A percentile compares a stretch with the other conserved stretches of the same genome.
phyloP scores from a whole-genome alignment of 192 early-diverging fungal species.

The Backusella australiensis region DNA sequence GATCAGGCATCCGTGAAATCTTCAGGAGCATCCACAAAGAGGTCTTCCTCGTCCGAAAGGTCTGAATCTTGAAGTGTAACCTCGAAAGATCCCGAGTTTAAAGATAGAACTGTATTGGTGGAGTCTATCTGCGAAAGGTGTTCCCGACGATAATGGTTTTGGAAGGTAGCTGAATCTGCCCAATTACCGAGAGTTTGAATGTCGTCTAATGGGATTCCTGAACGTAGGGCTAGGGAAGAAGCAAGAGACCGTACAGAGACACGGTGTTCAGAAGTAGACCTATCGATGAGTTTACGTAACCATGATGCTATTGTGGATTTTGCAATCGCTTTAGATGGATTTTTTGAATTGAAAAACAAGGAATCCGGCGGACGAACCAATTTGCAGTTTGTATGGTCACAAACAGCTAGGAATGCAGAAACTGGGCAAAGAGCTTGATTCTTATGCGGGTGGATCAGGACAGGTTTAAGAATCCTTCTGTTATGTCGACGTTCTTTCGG shows the following conservation, averaged over 20 bases:
- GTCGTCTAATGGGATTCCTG: not conserved
- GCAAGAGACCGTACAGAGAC: not conserved
- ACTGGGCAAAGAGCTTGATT: too few relatives aligned
- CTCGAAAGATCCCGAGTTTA: not conserved
- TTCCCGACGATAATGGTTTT: constrained; percentile 2
- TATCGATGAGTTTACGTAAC: too few relatives aligned
- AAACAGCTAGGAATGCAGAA: too few relatives aligned
- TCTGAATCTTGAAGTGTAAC: not conserved
- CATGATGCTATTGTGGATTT: too few relatives aligned
- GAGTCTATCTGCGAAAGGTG: not conserved
- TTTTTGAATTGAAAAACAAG: too few relatives aligned
- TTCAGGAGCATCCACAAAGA: not conserved
- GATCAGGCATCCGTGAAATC: not conserved
- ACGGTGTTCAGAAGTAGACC: not conserved
- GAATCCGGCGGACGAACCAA: too few relatives aligned
- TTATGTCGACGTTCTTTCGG: too few relatives aligned
- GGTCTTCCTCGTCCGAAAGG: not conserved
- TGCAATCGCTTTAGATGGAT: too few relatives aligned
- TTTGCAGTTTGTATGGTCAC: too few relatives aligned
- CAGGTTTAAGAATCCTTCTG: too few relatives aligned
- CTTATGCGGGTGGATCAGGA: too few relatives aligned
- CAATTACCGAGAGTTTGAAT: constrained; percentile 6
- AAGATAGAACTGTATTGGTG: not conserved
- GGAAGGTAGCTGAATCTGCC: not conserved
- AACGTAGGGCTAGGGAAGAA: not conserved